A percentile compares a stretch with the other conserved stretches of the same genome.
Evolutionary conservation across 768 basidiomycete genomes (phyloP).

Genomic region (Solioccasus polychromus): DNA sequence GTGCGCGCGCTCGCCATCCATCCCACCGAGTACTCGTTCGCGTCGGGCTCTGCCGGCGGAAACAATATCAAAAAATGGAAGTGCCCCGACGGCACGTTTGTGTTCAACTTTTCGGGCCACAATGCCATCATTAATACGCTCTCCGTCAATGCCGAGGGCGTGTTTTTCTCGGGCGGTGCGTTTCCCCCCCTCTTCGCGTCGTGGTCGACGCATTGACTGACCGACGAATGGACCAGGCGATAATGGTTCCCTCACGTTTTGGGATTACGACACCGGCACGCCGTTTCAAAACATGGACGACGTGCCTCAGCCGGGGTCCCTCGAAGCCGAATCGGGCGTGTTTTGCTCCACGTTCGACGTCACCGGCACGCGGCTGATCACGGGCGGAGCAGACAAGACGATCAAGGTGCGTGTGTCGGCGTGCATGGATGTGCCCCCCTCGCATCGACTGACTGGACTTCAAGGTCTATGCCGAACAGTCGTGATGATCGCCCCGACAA

Average conservation of each 20-base stretch:
- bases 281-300: slow-evolving; percentile 95
- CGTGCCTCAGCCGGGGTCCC: slow-evolving; percentile 93
- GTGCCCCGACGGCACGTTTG: slow-evolving; percentile 93
- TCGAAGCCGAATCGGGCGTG: slow-evolving; percentile 95
- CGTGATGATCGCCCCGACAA: slow-evolving; percentile 40
- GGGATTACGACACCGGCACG: slow-evolving; percentile 94
- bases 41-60: slow-evolving; percentile 93
- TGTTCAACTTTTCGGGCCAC: slow-evolving; percentile 95
- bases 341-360: slow-evolving; percentile 97
- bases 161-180: slow-evolving; percentile 94
- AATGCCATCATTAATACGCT: slow-evolving; percentile 97
- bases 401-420: slow-evolving; percentile 71
- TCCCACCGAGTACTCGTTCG: slow-evolving; percentile 96
- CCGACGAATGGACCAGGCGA: slow-evolving; percentile 64
- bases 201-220: background rate
- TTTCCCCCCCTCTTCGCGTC: slow-evolving; percentile 1
- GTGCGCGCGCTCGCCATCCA: slow-evolving; percentile 93
- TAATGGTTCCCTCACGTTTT: slow-evolving; percentile 86
- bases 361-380: slow-evolving; percentile 91
- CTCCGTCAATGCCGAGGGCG: slow-evolving; percentile 91
- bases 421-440: background rate
- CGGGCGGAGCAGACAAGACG: slow-evolving; percentile 97
- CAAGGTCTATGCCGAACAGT: slow-evolving; percentile 76
- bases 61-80: slow-evolving; percentile 99
- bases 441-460: too few relatives aligned